Evolutionary conservation across 306 rosid species (phyloP).

Genomic region (Dryas alaskensis): DNA sequence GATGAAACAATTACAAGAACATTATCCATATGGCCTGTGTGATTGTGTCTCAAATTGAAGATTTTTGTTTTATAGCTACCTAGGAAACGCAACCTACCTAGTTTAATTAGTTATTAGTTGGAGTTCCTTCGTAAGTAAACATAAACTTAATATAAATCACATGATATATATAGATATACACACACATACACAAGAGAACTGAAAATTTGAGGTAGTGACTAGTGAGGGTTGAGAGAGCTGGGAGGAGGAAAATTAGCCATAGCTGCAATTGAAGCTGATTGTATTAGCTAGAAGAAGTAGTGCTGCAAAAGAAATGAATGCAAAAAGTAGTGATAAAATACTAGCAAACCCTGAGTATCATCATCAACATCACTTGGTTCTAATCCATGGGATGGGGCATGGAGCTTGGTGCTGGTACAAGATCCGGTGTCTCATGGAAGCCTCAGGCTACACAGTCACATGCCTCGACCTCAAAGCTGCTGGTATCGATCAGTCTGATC

Average conservation of each 20-base stretch:
- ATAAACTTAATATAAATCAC: background rate
- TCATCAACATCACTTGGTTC: slow-evolving; percentile 16
- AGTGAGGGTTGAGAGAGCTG: background rate
- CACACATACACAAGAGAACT: too few relatives aligned
- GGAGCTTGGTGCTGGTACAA: slow-evolving; percentile 31
- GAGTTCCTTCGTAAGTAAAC: background rate
- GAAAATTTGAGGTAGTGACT: too few relatives aligned
- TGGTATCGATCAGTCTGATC: slow-evolving; percentile 14
- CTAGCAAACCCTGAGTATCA: background rate
- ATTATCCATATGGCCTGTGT: background rate
- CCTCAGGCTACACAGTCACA: slow-evolving; percentile 14
- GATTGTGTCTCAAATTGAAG: background rate
- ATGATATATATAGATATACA: background rate
- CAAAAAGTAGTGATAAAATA: background rate
- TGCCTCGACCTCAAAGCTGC: slow-evolving; percentile 24
- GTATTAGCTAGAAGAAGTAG: background rate
- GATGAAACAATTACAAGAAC: background rate
- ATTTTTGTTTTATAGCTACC: background rate
- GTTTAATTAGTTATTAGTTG: background rate
- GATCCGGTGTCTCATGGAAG: slow-evolving; percentile 7
- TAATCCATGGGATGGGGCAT: slow-evolving; percentile 16
- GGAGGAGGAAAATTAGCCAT: background rate
- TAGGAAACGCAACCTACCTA: background rate
- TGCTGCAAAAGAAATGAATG: background rate
- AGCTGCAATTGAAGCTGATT: background rate